phyloP scores from a whole-genome alignment of 2,329 filamentous ascomycete genomes.

The Curvularia spicifera region DNA sequence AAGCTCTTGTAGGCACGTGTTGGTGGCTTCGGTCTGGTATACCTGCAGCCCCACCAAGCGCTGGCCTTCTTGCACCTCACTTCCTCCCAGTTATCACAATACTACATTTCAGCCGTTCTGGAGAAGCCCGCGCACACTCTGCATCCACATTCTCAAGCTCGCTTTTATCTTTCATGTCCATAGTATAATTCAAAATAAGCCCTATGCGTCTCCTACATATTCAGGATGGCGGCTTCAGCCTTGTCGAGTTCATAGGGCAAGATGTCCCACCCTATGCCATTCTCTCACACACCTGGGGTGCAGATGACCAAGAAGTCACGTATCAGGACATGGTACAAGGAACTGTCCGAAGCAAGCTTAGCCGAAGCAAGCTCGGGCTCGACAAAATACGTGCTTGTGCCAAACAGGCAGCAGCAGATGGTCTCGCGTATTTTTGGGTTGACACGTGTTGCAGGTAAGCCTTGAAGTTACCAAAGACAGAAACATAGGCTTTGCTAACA shows the following conservation, averaged over 20 bases:
- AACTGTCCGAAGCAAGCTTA: constrained; percentile 6
- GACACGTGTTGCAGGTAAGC: constrained; percentile 25
- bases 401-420: constrained; percentile 16
- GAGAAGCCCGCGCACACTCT: background rate
- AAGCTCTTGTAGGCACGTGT: background rate
- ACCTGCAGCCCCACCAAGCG: background rate
- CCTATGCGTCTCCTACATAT: constrained; percentile 24
- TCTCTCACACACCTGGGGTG: constrained; percentile 25
- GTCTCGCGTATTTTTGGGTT: constrained; percentile 21
- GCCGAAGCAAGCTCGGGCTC: constrained; percentile 14
- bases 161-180: background rate
- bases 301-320: constrained; percentile 19
- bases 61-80: background rate
- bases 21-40: background rate
- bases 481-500: background rate
- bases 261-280: constrained; percentile 21
- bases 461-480: background rate
- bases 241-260: constrained; percentile 5
- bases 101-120: background rate
- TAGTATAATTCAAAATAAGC: background rate
- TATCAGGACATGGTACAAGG: constrained; percentile 13
- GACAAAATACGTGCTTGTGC: constrained; percentile 23
- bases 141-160: background rate
- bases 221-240: constrained; percentile 12
- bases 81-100: background rate